Evolutionary conservation across 129 eudicot genomes (phyloP).

Genomic region (Dittrichia graveolens): DNA sequence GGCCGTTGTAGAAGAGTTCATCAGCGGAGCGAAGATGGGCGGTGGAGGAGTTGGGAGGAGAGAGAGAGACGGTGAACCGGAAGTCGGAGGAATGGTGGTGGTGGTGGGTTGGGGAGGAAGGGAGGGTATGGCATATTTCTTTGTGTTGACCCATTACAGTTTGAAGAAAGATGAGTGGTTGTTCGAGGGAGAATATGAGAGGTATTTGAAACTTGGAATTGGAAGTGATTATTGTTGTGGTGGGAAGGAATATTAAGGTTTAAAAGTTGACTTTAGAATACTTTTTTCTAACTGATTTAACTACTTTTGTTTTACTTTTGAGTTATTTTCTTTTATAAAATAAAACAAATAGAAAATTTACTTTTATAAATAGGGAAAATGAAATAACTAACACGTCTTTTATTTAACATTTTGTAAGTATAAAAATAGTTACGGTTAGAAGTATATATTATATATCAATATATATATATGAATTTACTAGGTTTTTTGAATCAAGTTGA

Average conservation of each 20-base stretch:
- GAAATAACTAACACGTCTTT: too few species aligned
- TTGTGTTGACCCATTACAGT: not conserved
- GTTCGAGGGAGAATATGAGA: not conserved
- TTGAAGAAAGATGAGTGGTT: not conserved
- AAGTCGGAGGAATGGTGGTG: slow-evolving; percentile 70
- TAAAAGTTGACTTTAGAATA: slow-evolving; percentile 26
- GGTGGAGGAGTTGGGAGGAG: slow-evolving; percentile 66
- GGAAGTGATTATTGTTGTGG: slow-evolving; percentile 30
- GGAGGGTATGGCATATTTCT: slow-evolving; percentile 61
- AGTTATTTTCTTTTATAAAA: too few species aligned
- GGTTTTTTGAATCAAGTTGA: too few species aligned
- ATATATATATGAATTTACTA: too few species aligned
- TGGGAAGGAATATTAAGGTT: slow-evolving; percentile 70
- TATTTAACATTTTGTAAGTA: too few species aligned
- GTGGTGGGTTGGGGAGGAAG: slow-evolving; percentile 78
- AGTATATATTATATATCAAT: too few species aligned
- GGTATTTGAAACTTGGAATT: not conserved
- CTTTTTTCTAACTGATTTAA: too few species aligned
- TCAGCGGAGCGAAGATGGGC: slow-evolving; percentile 74
- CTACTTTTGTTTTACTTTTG: too few species aligned
- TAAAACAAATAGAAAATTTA: too few species aligned
- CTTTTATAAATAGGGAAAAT: too few species aligned
- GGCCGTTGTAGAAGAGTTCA: slow-evolving; percentile 93
- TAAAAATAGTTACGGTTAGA: too few species aligned
- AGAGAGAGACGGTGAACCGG: slow-evolving; percentile 70